Conservation (phyloP, 1,139 yeast genomes). For the Geotrichum europaeum region DNA sequence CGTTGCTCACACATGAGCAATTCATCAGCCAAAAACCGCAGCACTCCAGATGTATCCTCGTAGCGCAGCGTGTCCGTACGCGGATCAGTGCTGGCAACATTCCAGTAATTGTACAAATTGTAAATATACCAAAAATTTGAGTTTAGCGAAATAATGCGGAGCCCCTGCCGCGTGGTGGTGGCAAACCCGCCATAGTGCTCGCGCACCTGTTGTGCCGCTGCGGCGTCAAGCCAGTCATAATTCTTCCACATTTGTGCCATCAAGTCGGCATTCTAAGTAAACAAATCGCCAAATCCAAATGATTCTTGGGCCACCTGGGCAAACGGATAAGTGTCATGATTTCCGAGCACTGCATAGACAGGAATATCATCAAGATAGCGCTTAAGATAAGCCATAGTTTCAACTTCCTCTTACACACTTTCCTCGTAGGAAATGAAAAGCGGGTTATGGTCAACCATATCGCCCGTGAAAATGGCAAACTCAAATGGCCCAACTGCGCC, state of each 20-base stretch:
- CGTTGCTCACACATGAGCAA: slow-evolving; percentile 47
- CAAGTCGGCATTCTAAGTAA: slow-evolving; percentile 55
- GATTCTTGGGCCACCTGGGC: slow-evolving; percentile 58
- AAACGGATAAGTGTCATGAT: slow-evolving; percentile 69
- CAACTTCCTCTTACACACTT: slow-evolving; percentile 45
- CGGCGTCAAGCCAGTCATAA: slow-evolving; percentile 30
- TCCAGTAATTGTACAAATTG: slow-evolving; percentile 53
- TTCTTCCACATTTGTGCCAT: slow-evolving; percentile 53
- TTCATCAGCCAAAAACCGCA: slow-evolving; percentile 52
- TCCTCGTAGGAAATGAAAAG: slow-evolving; percentile 50
- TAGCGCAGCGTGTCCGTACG: background rate
- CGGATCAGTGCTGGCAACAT: slow-evolving; percentile 43
- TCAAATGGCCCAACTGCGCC: slow-evolving; percentile 38
- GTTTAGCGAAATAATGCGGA: slow-evolving; percentile 53
- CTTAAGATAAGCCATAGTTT: slow-evolving; percentile 50
- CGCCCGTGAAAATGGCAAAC: slow-evolving; percentile 65
- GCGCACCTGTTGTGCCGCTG: slow-evolving; percentile 25
- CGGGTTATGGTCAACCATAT: slow-evolving; percentile 57
- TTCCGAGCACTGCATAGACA: slow-evolving; percentile 61
- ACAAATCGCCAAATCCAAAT: slow-evolving; percentile 45
- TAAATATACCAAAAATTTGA: slow-evolving; percentile 55
- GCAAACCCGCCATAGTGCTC: slow-evolving; percentile 61
- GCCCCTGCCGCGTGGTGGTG: slow-evolving; percentile 47
- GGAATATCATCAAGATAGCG: slow-evolving; percentile 49
- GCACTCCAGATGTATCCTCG: slow-evolving; percentile 54